Evolutionary conservation across 805 yeast genomes (phyloP).

Genomic region (Metschnikowia borealis): DNA sequence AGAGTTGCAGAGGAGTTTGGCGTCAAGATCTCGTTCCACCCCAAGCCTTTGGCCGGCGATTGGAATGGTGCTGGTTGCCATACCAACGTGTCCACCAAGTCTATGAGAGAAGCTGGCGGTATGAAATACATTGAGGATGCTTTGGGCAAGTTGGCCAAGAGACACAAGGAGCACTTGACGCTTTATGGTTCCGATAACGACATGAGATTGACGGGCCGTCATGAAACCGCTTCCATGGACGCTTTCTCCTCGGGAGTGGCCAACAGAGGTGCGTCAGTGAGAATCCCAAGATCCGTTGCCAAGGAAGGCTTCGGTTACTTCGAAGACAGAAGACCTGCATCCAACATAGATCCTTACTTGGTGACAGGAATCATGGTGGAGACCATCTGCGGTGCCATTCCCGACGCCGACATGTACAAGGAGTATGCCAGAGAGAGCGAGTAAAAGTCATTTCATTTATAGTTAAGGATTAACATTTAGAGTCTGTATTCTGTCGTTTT

Average conservation of each 20-base stretch:
- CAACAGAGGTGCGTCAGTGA: slow-evolving; percentile 98
- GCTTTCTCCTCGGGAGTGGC: slow-evolving; percentile 96
- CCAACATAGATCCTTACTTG: slow-evolving; percentile 97
- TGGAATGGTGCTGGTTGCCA: slow-evolving; percentile 99
- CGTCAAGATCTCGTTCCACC: slow-evolving; percentile 97
- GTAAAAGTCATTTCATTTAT: slow-evolving; percentile 8
- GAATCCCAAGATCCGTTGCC: slow-evolving; percentile 98
- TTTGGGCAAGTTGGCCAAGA: slow-evolving; percentile 85
- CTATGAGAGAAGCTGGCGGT: slow-evolving; percentile 94
- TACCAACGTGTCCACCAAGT: slow-evolving; percentile 92
- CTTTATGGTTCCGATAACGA: slow-evolving; percentile 96
- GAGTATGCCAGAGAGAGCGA: slow-evolving; percentile 73
- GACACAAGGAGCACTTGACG: slow-evolving; percentile 94
- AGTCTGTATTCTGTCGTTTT: too few species aligned
- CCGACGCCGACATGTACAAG: slow-evolving; percentile 92
- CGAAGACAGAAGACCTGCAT: slow-evolving; percentile 99
- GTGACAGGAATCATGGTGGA: slow-evolving; percentile 98
- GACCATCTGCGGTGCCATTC: slow-evolving; percentile 91
- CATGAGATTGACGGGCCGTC: slow-evolving; percentile 94
- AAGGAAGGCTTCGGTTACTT: slow-evolving; percentile 97
- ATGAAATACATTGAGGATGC: slow-evolving; percentile 92
- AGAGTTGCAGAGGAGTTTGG: slow-evolving; percentile 99
- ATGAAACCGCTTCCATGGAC: slow-evolving; percentile 95
- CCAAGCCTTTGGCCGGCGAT: slow-evolving; percentile 97
- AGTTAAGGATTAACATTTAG: too few species aligned